Evolutionary conservation across 106 monocot species (phyloP).

Genomic region (Iris macrosiphon): DNA sequence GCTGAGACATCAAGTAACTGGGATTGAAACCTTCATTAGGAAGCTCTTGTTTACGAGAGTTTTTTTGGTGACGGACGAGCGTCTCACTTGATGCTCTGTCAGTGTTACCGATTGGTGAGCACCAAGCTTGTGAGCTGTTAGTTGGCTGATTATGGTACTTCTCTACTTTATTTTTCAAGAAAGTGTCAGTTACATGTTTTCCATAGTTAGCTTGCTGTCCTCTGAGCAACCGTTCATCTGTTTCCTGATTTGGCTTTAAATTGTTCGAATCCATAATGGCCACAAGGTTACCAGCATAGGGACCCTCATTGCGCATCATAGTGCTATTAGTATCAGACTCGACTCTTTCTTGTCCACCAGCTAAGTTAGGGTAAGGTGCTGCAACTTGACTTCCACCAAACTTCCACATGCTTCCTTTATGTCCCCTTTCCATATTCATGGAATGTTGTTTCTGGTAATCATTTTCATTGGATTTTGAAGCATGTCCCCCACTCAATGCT

Average conservation of each 20-base stretch:
- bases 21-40: conserved; percentile 23
- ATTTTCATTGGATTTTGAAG: conserved; percentile 14
- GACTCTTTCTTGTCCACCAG: background rate
- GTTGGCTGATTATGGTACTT: conserved; percentile 19
- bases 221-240: conserved; percentile 16
- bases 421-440: conserved; percentile 15
- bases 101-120: conserved; percentile 16
- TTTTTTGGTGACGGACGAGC: conserved; percentile 16
- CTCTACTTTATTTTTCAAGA: conserved; percentile 18
- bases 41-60: conserved; percentile 17
- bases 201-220: conserved; percentile 14
- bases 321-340: conserved; percentile 25
- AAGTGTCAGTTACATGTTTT: conserved; percentile 21
- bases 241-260: conserved; percentile 26
- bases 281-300: conserved; percentile 7
- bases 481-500: conserved; percentile 10
- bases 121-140: conserved; percentile 22
- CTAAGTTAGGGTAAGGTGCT: conserved; percentile 6
- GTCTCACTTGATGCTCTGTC: conserved; percentile 26
- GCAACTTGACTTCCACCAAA: conserved; percentile 11
- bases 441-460: no score
- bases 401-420: conserved; percentile 23
- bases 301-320: conserved; percentile 16
- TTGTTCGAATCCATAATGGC: conserved; percentile 21
- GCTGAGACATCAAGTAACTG: conserved; percentile 15